Base-by-base conservation (phyloP, 495 filamentous ascomycete species). In the Tuber aestivum region DNA sequence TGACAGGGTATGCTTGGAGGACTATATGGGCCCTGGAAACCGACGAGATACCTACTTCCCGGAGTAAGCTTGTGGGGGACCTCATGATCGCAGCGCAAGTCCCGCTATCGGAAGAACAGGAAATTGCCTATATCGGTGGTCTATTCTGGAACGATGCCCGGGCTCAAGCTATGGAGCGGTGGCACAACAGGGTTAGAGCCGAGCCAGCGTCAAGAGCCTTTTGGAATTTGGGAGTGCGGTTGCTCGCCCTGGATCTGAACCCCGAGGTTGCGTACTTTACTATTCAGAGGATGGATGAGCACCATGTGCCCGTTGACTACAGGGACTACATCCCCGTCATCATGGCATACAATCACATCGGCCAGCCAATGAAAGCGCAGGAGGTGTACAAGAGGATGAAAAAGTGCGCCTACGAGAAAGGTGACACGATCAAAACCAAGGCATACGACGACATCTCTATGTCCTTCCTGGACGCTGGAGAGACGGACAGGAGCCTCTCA, bases 61-160 rank as follows among this genome's bases (percentile, higher is more conserved):
- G 81, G 42, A 83, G 75, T 27, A 72, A 69, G 27, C 41, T 81
- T 27, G 76, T 81, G 41, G 81, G 81, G 20, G 76, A 83, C 41
- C 72, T 81, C 61, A 82, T 82, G 81, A 72, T 70, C 10, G n/a
- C 70, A 23, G 74, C 78, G 5, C 72, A 72, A 3, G 50, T 79
- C 10, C 75, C 70, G n/a, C 56, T 82, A 72, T 76, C 40, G 1
- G 78, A 81, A 18, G 76, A 78, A 40, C 81, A 82, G 56, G 74
- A 82, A 45, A 73, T 82, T 6, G 74, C 70, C 14, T 81, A 83
- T 41, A 83, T 83, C 32, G 81, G 81, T 8, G 81, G 78, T 37
- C 41, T 83, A 27, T 83, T 81, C 45, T 83, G 81, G 81, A 80
- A 76, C n/a, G 71, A 41, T 16, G 56, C 48, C 16, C 77, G 61